phyloP scores from a whole-genome alignment of 768 basidiomycete genomes.

The Strobilomyces dryophilus region DNA sequence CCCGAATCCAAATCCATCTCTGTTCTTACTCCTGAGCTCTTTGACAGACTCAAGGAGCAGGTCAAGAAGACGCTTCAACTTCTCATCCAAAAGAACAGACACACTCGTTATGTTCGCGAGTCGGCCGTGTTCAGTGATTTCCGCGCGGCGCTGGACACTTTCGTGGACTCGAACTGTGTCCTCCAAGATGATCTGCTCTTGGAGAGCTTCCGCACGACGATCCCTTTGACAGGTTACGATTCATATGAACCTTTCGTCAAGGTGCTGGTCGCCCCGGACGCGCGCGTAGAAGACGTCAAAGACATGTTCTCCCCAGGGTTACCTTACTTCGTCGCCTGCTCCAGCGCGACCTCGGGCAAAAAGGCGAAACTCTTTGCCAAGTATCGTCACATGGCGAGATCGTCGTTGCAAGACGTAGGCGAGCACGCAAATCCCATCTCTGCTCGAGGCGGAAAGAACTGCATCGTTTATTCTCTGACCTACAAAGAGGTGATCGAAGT shows the following conservation, averaged over 20 bases:
- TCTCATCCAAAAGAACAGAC: conserved; percentile 11
- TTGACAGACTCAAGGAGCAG: neutral
- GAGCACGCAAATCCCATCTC: conserved; percentile 12
- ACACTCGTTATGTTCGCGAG: conserved; percentile 14
- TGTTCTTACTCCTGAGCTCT: neutral
- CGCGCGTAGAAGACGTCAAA: conserved; percentile 10
- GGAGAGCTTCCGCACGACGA: conserved; percentile 10
- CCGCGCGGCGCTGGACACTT: conserved; percentile 6
- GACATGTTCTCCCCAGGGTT: conserved; percentile 23
- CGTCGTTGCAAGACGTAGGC: conserved; percentile 12
- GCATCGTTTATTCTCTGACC: conserved; percentile 18
- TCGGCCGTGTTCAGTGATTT: conserved; percentile 13
- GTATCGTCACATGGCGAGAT: conserved; percentile 7
- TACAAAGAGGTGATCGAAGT: conserved; percentile 9
- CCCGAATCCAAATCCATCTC: neutral
- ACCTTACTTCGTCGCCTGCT: conserved; percentile 18
- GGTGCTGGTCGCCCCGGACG: conserved; percentile 4
- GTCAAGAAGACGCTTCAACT: conserved; percentile 5
- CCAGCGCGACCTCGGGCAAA: conserved; percentile 18
- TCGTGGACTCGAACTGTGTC: neutral
- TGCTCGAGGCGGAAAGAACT: conserved; percentile 18
- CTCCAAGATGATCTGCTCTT: conserved; percentile 4
- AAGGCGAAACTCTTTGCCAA: conserved; percentile 18
- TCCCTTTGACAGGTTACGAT: conserved; percentile 22
- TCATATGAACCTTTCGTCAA: conserved; percentile 16